Percentiles rank a stretch among this genome's conserved stretches.
Evolutionary conservation across 2,329 filamentous ascomycete species (phyloP).

Genomic region (Diaporthe australafricana): DNA sequence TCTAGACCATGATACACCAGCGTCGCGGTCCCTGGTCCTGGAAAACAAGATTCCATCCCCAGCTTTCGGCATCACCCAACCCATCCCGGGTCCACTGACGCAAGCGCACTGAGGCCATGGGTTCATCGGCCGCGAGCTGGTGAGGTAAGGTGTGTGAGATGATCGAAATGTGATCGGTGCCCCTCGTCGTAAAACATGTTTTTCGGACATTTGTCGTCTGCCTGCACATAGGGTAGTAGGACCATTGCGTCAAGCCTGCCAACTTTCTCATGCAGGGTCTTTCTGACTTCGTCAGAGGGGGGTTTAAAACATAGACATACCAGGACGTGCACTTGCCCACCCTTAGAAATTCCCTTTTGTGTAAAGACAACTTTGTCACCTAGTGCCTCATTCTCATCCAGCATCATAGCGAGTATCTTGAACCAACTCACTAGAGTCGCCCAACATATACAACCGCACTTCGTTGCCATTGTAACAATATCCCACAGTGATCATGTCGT

Average conservation of each 20-base stretch:
- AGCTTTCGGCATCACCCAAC: slow-evolving; percentile 13
- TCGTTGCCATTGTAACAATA: not conserved
- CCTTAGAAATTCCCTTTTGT: not conserved
- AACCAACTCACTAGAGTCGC: slow-evolving; percentile 20
- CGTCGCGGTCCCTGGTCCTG: slow-evolving; percentile 23
- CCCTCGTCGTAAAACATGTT: slow-evolving; percentile 30
- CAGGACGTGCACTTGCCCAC: slow-evolving; percentile 30
- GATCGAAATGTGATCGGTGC: slow-evolving; percentile 22
- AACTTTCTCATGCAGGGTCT: slow-evolving; percentile 37
- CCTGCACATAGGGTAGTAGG: not conserved
- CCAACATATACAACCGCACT: not conserved
- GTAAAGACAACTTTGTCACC: slow-evolving; percentile 21
- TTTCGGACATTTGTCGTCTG: slow-evolving; percentile 10
- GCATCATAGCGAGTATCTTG: not conserved
- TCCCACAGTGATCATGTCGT: slow-evolving; percentile 34
- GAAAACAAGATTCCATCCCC: slow-evolving; percentile 35
- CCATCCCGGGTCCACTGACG: slow-evolving; percentile 31
- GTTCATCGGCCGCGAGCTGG: not conserved
- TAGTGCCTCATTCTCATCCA: not conserved
- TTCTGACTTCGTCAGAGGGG: slow-evolving; percentile 9
- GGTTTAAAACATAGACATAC: slow-evolving; percentile 37
- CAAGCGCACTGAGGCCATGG: slow-evolving; percentile 25
- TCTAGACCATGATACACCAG: slow-evolving; percentile 22
- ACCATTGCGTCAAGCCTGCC: slow-evolving; percentile 38
- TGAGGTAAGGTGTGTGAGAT: slow-evolving; percentile 17